Evolutionary conservation across 1,284 basidiomycete genomes (phyloP).

Genomic region (Phlebopus sp.): DNA sequence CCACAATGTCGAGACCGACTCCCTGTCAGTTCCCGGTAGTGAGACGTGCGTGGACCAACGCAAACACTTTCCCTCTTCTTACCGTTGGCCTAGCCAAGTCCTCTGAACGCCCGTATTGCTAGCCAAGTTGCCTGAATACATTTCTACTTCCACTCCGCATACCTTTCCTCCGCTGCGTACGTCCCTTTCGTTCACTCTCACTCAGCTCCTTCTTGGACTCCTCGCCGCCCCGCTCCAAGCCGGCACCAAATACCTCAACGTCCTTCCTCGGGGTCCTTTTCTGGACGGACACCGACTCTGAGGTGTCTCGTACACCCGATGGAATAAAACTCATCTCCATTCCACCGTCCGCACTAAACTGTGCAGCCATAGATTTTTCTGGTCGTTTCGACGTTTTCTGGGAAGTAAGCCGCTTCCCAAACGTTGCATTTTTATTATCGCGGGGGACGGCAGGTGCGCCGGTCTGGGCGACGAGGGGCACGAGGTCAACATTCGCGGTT

Average conservation of each 20-base stretch:
- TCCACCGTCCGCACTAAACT: constrained; percentile 42
- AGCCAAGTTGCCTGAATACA: constrained; percentile 54
- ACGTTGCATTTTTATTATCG: constrained; percentile 54
- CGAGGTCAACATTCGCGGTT: constrained; percentile 51
- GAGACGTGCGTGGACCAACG: too few relatives aligned
- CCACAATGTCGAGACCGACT: too few relatives aligned
- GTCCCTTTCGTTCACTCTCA: constrained; percentile 63
- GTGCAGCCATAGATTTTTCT: constrained; percentile 11
- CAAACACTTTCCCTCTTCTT: too few relatives aligned
- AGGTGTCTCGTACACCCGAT: constrained; percentile 34
- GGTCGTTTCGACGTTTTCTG: constrained; percentile 14
- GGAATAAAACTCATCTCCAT: constrained; percentile 71
- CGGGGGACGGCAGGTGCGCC: constrained; percentile 30
- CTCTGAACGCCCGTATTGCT: too few relatives aligned
- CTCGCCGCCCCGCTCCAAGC: constrained; percentile 75
- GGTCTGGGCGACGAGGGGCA: constrained; percentile 56
- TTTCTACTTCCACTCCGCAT: constrained; percentile 87
- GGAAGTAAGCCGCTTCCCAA: constrained; percentile 61
- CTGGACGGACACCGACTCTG: constrained; percentile 17
- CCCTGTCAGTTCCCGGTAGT: too few relatives aligned
- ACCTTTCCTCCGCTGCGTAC: constrained; percentile 68
- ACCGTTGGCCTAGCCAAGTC: too few relatives aligned
- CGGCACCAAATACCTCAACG: constrained; percentile 79
- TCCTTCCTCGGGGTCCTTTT: constrained; percentile 50
- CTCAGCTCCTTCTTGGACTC: constrained; percentile 44